Evolutionary conservation across 1,284 basidiomycete species (phyloP).

Genomic region (Pholiota adiposa): DNA sequence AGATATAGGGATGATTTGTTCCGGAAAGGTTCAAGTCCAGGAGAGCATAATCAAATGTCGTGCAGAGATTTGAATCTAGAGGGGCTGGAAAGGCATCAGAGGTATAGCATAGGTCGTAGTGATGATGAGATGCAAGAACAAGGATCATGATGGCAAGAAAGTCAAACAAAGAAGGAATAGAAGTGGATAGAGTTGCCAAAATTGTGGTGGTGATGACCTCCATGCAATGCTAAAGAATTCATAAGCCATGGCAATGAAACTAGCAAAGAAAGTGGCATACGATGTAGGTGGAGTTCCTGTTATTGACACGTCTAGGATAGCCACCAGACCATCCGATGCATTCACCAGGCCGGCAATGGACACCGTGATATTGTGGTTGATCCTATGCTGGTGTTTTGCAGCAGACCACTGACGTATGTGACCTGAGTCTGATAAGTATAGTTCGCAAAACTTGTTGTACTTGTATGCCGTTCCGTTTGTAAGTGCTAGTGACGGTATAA

Average conservation of each 20-base stretch:
- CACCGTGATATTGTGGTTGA: slow-evolving; percentile 81
- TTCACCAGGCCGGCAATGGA: slow-evolving; percentile 53
- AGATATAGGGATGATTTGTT: slow-evolving; percentile 1
- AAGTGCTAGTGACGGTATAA: slow-evolving; percentile 57
- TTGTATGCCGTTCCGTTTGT: slow-evolving; percentile 65
- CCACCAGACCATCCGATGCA: slow-evolving; percentile 86
- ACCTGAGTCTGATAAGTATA: slow-evolving; percentile 78
- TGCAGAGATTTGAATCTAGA: neutral
- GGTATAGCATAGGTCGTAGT: neutral
- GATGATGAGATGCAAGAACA: neutral
- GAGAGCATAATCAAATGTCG: neutral
- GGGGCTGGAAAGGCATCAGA: neutral
- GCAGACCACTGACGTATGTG: slow-evolving; percentile 68
- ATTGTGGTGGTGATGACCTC: slow-evolving; percentile 17
- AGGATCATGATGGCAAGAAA: slow-evolving; percentile 4
- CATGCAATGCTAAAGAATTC: slow-evolving; percentile 12
- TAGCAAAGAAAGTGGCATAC: slow-evolving; percentile 18
- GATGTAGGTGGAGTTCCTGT: slow-evolving; percentile 42
- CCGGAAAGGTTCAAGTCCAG: neutral
- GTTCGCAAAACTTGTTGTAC: slow-evolving; percentile 55
- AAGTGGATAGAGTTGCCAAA: slow-evolving; percentile 17
- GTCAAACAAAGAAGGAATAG: slow-evolving; percentile 8
- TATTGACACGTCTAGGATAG: slow-evolving; percentile 79
- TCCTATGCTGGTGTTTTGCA: slow-evolving; percentile 71
- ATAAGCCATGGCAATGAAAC: neutral